phyloP scores from a whole-genome alignment of 345 rosid genomes.

The Erucastrum elatum region DNA sequence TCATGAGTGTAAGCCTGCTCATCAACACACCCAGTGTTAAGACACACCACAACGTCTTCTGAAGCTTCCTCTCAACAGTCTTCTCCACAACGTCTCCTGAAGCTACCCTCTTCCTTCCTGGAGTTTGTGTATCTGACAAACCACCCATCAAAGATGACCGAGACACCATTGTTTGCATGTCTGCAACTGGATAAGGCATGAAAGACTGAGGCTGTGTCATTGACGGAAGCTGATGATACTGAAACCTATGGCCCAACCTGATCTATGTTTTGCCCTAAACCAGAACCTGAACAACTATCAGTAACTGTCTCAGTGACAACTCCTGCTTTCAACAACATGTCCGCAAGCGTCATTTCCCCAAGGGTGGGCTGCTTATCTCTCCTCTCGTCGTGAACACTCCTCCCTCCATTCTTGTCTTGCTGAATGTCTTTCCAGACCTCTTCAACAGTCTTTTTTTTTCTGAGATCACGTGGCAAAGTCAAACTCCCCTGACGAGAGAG shows the following conservation, averaged over 20 bases:
- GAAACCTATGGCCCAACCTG: background rate
- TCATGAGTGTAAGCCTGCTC: constrained; percentile 73
- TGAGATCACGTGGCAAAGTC: background rate
- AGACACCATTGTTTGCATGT: background rate
- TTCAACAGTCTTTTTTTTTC: background rate
- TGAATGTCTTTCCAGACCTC: background rate
- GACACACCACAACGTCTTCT: no score
- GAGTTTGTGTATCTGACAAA: background rate
- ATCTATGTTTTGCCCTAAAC: background rate
- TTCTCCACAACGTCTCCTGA: background rate
- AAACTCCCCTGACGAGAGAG: background rate
- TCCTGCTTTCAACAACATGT: background rate
- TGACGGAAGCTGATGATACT: background rate
- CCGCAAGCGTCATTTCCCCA: background rate
- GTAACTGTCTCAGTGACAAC: background rate
- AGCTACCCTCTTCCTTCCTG: background rate
- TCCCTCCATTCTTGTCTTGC: background rate
- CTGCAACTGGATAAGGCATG: background rate
- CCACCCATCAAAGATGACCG: background rate
- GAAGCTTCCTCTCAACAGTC: background rate
- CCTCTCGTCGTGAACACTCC: background rate
- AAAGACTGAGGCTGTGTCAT: background rate
- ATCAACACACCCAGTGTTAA: background rate
- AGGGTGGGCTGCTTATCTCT: background rate
- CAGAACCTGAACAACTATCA: background rate